Base-by-base conservation (phyloP, 805 yeast genomes). In the Nakazawaea laoshanensis region DNA sequence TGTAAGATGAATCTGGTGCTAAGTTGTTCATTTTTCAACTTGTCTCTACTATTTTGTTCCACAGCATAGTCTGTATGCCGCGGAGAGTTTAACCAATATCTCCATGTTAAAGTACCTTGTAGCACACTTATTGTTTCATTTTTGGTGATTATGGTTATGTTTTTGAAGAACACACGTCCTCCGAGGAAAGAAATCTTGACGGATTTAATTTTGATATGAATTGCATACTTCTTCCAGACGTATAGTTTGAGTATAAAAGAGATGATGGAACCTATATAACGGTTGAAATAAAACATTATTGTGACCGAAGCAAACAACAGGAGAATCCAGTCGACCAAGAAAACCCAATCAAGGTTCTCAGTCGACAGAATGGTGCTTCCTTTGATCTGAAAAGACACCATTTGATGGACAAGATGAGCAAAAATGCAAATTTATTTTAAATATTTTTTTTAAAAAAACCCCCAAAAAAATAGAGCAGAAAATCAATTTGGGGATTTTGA, bases 41-140 rank as follows among this genome's bases (percentile, higher is more conserved):
- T 41, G 30, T 51, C 48, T 8, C 37, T 36, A 10, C 45, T 32
- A 7, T 13, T 13, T 43, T n/a, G 39, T 26, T 28, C 37, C 24
- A 36, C 15, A 27, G 47, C 50, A 4, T 36, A 29, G 4, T 46
- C 43, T 8, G 46, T 48, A 12, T 13, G 8, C 16, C 34, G 39
- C 12, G 40, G 35, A 3, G 51, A 42, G 18, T 42, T 46, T 32
- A 61, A 54, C 97, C 97, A 92, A 52, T 86, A 89, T 39, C 94
- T 57, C 97, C 97, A 92, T 0, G 94, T 83, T 18, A 89, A 49
- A 44, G 74, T 72, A 1, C 89, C 81, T 39, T 78, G 77, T 18
- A 83, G 66, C 1, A 83, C 64, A 7, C 85, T 70, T 1, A 85
- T 48, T 2, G 94, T 75, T 40, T 75, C 74, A 55, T 88, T 80